Base-by-base conservation (phyloP, 2,329 filamentous ascomycete genomes). In the Hymenoscyphus repandus region DNA sequence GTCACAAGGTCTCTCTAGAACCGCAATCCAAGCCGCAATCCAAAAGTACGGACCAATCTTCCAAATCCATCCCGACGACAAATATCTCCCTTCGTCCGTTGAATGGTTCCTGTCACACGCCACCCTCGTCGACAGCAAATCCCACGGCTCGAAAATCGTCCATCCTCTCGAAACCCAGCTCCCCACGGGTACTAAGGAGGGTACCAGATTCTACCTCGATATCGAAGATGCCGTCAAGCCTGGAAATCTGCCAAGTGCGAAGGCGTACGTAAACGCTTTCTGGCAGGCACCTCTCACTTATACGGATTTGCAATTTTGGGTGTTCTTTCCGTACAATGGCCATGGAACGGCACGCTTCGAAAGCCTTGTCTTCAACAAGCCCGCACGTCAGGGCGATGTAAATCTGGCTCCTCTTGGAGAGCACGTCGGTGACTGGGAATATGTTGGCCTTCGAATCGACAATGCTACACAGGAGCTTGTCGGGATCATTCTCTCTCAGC, bases 251-350 rank as follows among this genome's bases (percentile, higher is more conserved):
- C 34, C 49, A 5, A 54, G 51, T 5, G 58, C 57, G 2, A 59
- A 59, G 39, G 47, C 58, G 9, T 60, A 60, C 17, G 50, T 60
- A 7, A 58, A 59, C 37, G 55, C 50, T 1, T 52, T 59, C 36
- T 60, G 58, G 58, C 30, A 43, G 4, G n/a, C 41, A 31, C 43
- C 20, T 7, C 45, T 47, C 17, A 48, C 37, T 12, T 60, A 59
- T 30, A 60, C 58, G 2, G 58, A 60, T 39, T 41, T 60, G 2
- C 58, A 60, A 36, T 60, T 60, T 44, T 60, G 58, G 58, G 52
- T 55, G 20, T 60, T 60, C 42, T 52, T 32, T 15, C 54, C 50
- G 9, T 60, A 56, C 20, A 60, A 60, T 34, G 58, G 58, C 3
- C 58, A 59, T 18, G 54, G 44, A 17, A 60, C 58, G 1, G 55